phyloP scores from a whole-genome alignment of 1,284 basidiomycete genomes.

The Agaricales sp. region DNA sequence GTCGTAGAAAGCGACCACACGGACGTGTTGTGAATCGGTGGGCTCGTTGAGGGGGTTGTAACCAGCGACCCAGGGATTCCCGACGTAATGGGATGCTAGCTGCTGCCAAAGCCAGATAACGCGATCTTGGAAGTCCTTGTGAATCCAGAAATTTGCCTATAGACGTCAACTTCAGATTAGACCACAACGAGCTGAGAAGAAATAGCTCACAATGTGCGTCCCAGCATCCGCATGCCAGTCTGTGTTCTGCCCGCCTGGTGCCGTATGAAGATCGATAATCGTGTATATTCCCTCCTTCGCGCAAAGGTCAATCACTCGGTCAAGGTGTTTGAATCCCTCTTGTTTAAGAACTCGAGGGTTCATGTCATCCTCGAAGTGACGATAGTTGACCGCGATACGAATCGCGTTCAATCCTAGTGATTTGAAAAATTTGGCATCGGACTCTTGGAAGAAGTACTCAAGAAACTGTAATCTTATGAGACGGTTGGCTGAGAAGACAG shows the following conservation, averaged over 20 bases:
- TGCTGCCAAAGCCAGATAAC: slow-evolving; percentile 52
- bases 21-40: slow-evolving; percentile 35
- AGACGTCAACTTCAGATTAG: background rate
- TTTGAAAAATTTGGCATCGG: slow-evolving; percentile 51
- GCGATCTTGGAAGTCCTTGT: slow-evolving; percentile 64
- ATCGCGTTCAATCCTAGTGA: slow-evolving; percentile 53
- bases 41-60: slow-evolving; percentile 71
- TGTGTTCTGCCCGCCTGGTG: slow-evolving; percentile 44
- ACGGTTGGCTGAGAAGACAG: background rate
- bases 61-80: slow-evolving; percentile 52
- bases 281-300: slow-evolving; percentile 45
- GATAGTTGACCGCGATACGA: slow-evolving; percentile 47
- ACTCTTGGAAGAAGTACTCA: slow-evolving; percentile 52
- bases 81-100: slow-evolving; percentile 48
- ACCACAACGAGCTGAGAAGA: background rate
- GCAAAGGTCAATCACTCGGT: slow-evolving; percentile 41
- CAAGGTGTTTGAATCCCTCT: slow-evolving; percentile 46
- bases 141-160: slow-evolving; percentile 40
- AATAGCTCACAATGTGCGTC: slow-evolving; percentile 39
- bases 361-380: slow-evolving; percentile 53
- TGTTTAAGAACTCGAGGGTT: slow-evolving; percentile 44
- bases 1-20: slow-evolving; percentile 48
- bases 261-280: slow-evolving; percentile 45
- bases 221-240: slow-evolving; percentile 47
- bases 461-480: slow-evolving; percentile 34